A percentile compares a stretch with the other conserved stretches of the same genome.
Evolutionary conservation across 345 rosid genomes (phyloP).

Genomic region (Populus tremula): DNA sequence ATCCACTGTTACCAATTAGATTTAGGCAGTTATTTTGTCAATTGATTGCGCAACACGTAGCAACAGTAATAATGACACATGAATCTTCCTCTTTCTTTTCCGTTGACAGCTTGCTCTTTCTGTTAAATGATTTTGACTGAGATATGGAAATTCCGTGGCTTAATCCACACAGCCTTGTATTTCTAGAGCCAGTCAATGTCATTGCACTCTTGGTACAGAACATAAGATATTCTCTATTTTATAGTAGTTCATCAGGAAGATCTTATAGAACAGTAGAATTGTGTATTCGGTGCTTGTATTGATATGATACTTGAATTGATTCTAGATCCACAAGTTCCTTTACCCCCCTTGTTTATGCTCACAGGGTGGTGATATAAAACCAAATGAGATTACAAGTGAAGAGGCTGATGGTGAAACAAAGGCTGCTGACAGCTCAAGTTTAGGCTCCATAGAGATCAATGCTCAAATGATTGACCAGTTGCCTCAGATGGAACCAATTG

Average conservation of each 20-base stretch:
- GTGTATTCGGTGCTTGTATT: not conserved
- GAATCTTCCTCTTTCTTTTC: not conserved
- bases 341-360: constrained; percentile 17
- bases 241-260: not conserved
- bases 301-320: constrained; percentile 7
- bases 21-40: not conserved
- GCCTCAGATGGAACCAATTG: constrained; percentile 48
- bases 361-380: constrained; percentile 41
- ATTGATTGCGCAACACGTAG: not conserved
- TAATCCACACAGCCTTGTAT: not conserved
- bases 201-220: not conserved
- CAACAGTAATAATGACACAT: not conserved
- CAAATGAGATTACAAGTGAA: constrained; percentile 41
- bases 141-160: not conserved
- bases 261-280: not conserved
- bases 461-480: constrained; percentile 43
- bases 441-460: constrained; percentile 34
- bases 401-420: constrained; percentile 47
- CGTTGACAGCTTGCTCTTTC: not conserved
- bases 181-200: not conserved
- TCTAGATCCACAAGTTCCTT: constrained; percentile 4
- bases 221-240: not conserved
- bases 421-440: constrained; percentile 30
- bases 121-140: not conserved
- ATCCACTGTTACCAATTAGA: not conserved